A percentile compares a stretch with the other conserved stretches of the same genome.
Evolutionary conservation across 805 yeast genomes (phyloP).

Genomic region (Deakozyma indianensis): DNA sequence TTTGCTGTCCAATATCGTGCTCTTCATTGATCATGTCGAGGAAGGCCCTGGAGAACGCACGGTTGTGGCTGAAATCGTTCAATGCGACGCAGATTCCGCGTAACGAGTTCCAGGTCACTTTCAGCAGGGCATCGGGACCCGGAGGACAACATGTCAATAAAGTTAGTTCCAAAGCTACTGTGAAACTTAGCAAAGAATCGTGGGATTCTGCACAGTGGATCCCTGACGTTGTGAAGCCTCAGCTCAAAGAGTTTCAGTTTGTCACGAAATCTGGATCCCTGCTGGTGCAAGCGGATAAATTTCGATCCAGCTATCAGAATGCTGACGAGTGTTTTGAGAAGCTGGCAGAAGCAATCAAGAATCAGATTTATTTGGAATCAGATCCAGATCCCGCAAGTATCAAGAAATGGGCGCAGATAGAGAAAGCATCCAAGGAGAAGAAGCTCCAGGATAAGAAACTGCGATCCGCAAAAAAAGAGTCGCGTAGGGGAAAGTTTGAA

Average conservation of each 20-base stretch:
- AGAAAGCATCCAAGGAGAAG: conserved; percentile 20
- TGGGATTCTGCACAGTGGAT: conserved; percentile 44
- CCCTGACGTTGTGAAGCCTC: conserved; percentile 35
- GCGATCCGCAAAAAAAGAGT: conserved; percentile 25
- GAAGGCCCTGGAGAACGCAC: too few relatives aligned
- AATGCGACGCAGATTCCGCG: conserved; percentile 28
- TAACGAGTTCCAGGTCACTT: conserved; percentile 29
- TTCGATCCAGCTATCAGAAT: conserved; percentile 46
- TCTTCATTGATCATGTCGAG: too few relatives aligned
- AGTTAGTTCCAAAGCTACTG: conserved; percentile 46
- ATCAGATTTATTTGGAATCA: conserved; percentile 30
- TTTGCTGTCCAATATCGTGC: too few relatives aligned
- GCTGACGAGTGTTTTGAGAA: conserved; percentile 45
- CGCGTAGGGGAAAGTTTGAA: conserved; percentile 13
- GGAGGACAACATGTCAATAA: conserved; percentile 86
- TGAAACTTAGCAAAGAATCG: conserved; percentile 29
- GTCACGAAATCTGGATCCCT: conserved; percentile 41
- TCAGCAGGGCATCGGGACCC: conserved; percentile 60
- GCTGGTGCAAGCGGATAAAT: conserved; percentile 44
- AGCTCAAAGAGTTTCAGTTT: conserved; percentile 31
- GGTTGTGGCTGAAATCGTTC: conserved; percentile 29
- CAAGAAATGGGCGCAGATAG: conserved; percentile 34
- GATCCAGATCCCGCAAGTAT: conserved; percentile 33
- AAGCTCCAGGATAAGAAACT: conserved; percentile 25
- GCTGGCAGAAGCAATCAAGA: conserved; percentile 37